These are phyloP conservation scores for Whalleya microplaca DNA, from an alignment of 2,329 filamentous ascomycete genomes.

Conservation along the genomic window DNA sequence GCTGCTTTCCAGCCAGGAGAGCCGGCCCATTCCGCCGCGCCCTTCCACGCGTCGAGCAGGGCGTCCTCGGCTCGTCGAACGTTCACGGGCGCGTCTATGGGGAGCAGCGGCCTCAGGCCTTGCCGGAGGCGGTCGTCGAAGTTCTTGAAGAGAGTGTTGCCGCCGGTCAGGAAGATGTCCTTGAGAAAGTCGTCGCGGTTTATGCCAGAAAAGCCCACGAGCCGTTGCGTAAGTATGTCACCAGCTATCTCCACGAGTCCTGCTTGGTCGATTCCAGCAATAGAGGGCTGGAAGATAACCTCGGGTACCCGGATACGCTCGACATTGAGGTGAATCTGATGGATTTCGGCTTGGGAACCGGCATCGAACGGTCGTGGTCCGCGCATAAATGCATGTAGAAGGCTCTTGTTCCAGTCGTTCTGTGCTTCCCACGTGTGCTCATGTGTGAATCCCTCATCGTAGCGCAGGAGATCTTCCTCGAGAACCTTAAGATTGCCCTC, in stretches of 20 bases:
- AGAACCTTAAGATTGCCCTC: conserved; percentile 72
- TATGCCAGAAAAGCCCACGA: conserved; percentile 54
- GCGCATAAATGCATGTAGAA: conserved; percentile 87
- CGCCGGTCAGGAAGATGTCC: conserved; percentile 94
- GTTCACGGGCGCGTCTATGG: conserved; percentile 66
- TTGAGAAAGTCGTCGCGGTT: conserved; percentile 72
- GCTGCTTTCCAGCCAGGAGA: conserved; percentile 62
- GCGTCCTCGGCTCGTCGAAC: conserved; percentile 77
- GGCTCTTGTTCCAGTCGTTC: conserved; percentile 90
- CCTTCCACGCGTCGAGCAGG: conserved; percentile 88
- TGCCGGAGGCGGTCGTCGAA: conserved; percentile 81
- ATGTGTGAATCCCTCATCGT: conserved; percentile 89
- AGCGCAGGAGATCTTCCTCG: conserved; percentile 81
- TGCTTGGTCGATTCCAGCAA: conserved; percentile 90
- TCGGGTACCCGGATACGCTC: conserved; percentile 94
- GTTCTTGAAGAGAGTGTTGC: conserved; percentile 81
- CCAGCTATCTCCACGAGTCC: conserved; percentile 91
- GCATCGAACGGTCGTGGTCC: conserved; percentile 86
- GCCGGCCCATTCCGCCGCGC: conserved; percentile 83
- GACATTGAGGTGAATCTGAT: conserved; percentile 94
- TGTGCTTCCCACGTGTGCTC: conserved; percentile 91
- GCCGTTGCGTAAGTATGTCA: conserved; percentile 84
- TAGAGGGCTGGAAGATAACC: conserved; percentile 88
- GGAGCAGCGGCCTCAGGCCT: conserved; percentile 74
- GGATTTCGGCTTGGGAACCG: conserved; percentile 75